Evolutionary conservation across 495 filamentous ascomycete genomes (phyloP).

Genomic region (Halenospora varia): DNA sequence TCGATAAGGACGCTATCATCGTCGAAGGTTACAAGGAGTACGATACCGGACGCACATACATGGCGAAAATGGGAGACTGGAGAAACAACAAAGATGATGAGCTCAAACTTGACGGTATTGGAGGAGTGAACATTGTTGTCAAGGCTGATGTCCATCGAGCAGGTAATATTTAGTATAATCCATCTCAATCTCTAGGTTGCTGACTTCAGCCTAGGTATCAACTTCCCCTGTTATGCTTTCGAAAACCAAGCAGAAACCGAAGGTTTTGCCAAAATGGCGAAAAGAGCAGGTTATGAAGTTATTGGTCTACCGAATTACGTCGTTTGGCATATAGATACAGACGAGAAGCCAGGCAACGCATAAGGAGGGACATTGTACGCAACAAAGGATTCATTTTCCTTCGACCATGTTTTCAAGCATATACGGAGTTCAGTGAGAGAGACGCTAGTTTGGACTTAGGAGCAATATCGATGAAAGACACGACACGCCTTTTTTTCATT

Average conservation of each 20-base stretch:
- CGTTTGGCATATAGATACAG: slow-evolving; percentile 98
- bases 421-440: slow-evolving; percentile 25
- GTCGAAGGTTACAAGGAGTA: slow-evolving; percentile 97
- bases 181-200: slow-evolving; percentile 3
- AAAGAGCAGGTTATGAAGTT: slow-evolving; percentile 91
- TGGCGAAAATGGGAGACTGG: slow-evolving; percentile 89
- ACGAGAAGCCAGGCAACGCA: slow-evolving; percentile 86
- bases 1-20: slow-evolving; percentile 76
- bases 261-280: slow-evolving; percentile 98
- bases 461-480: slow-evolving; percentile 21
- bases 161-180: slow-evolving; percentile 40
- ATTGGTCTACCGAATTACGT: slow-evolving; percentile 94
- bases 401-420: slow-evolving; percentile 25
- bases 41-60: slow-evolving; percentile 80
- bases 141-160: slow-evolving; percentile 97
- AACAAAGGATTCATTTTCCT: slow-evolving; percentile 6
- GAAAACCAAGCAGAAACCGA: slow-evolving; percentile 99
- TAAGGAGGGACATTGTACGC: slow-evolving; percentile 15
- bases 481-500: background rate
- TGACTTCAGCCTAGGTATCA: slow-evolving; percentile 63
- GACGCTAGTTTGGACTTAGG: slow-evolving; percentile 10
- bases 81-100: slow-evolving; percentile 85
- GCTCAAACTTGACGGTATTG: slow-evolving; percentile 89
- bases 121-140: slow-evolving; percentile 94
- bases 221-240: slow-evolving; percentile 95